Evolutionary conservation across 2,329 filamentous ascomycete species (phyloP), one percentile per base, ranked within the genome.

Genomic region (Talaromyces amestolkiae): DNA sequence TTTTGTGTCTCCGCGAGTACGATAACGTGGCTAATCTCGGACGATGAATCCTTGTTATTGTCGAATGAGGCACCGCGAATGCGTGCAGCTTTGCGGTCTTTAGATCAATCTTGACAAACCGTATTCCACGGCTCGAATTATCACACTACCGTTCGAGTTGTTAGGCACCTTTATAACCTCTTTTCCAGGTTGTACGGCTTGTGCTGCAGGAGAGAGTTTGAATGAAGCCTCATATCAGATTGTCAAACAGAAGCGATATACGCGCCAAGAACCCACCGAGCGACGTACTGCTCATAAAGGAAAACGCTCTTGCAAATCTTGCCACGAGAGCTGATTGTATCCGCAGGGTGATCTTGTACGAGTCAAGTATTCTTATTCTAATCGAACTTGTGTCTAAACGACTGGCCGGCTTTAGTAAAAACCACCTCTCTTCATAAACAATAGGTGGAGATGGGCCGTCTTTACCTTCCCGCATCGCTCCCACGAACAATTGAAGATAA

Each of bases 61-160:
- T 39, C n/a, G 33, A 35, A 3, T 35, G 10, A 35, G 33, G 33
- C 7, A 35, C 4, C 33, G 10, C 33, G 33, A 61, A 61, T 24
- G 7, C n/a, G 13, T 33, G 15, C n/a, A 45, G 41, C 8, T n/a
- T n/a, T n/a, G 41, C 41, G 4, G 15, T 45, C 1, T 8, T 1
- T n/a, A n/a, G 41, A 19, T 45, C 15, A 3, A 45, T 45, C 41
- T 45, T 45, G 15, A 45, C 15, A 8, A 45, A 53, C 2, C 10
- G 22, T 31, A 53, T 9, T 17, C 49, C 22, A 3, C 10, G 24
- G 49, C 3, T 53, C 13, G 49, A 3, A 33, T 61, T 61, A 11
- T 61, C 39, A 47, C 47, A 27, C 41, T 61, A n/a, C 39, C 11
- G 47, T 47, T 61, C 2, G 15, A 61, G 58, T 47, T 61, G 31